Percentiles rank a stretch among this genome's conserved stretches.
Evolutionary conservation across 2,329 filamentous ascomycete genomes (phyloP).

Genomic region (Fusarium chlamydosporum): DNA sequence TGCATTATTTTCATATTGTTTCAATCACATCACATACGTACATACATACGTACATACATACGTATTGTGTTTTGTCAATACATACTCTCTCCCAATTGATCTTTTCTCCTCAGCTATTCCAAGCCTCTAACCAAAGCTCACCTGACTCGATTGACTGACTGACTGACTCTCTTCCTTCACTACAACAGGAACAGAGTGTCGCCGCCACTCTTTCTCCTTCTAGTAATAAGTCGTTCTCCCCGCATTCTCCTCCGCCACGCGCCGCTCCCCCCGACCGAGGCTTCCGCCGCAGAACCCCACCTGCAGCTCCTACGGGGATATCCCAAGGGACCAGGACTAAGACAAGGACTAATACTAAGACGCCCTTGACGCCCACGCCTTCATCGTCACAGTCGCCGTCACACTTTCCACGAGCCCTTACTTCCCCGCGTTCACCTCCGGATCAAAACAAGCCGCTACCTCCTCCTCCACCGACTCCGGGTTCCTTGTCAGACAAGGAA

Average conservation of each 20-base stretch:
- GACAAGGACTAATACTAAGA: conserved; percentile 24
- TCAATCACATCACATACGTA: conserved; percentile 1
- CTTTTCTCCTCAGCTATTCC: background rate
- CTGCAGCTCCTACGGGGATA: conserved; percentile 34
- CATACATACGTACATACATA: background rate
- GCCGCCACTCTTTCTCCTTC: conserved; percentile 8
- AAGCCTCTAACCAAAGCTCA: background rate
- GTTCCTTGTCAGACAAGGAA: conserved; percentile 52
- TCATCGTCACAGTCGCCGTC: conserved; percentile 47
- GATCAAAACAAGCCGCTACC: conserved; percentile 71
- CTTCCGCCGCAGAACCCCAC: conserved; percentile 47
- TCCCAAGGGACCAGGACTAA: conserved; percentile 31
- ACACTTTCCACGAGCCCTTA: conserved; percentile 45
- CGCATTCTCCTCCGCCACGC: conserved; percentile 50
- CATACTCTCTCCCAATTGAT: background rate
- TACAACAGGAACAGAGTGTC: conserved; percentile 28
- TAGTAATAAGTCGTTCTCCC: conserved; percentile 33
- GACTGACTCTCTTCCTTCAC: conserved; percentile 12
- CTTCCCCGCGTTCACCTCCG: conserved; percentile 57
- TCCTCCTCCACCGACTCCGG: conserved; percentile 63
- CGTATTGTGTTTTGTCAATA: background rate
- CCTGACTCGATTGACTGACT: conserved; percentile 23
- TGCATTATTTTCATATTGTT: background rate
- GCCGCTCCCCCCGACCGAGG: conserved; percentile 48
- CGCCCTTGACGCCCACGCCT: conserved; percentile 25